Base-by-base conservation (phyloP, 768 basidiomycete genomes). In the Macrolepiota dolichaula region DNA sequence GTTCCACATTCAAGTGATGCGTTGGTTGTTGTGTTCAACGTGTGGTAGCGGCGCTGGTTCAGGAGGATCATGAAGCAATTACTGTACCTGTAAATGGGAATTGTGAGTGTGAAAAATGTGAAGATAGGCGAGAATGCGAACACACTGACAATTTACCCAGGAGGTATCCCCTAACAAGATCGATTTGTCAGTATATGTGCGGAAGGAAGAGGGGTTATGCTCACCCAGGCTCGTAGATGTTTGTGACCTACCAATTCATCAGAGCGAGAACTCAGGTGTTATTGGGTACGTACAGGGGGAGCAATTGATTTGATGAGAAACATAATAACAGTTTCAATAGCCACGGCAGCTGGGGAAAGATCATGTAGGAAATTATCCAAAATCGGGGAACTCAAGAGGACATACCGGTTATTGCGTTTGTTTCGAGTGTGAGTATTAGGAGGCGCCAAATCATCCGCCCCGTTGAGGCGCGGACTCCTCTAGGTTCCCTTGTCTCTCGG, bases 41-140 rank as follows among this genome's bases (percentile, higher is more conserved):
- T 32, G 50, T 32, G 29, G 29, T 25, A 12, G 24, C 32, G 50
- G 50, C 50, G 50, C 17, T 51, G 50, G n/a, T 51, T 51, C 13
- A 51, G 50, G 11, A 51, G 50, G 24, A 51, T 27, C 50, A 51
- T 51, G 50, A 51, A 51, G n/a, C 50, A 51, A 27, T 51, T 51
- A n/a, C 50, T 51, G 27, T 51, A 51, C 15, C 50, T 51, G 24
- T 29, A n/a, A 13, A 6, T 15, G 7, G 25, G 29, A 29, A 27
- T 11, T 17, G 7, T n/a, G 50, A 29, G 25, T 32, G 3, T 17
- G 10, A 27, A 4, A 32, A 10, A n/a, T n/a, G n/a, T n/a, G n/a
- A n/a, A n/a, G 3, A 4, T 25, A 32, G 29, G 32, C 5, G 9
- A 29, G n/a, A n/a, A n/a, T n/a, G 24, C 25, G 29, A 32, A 32